Base-by-base conservation (phyloP, 192 early-diverging fungal genomes). In the Umbelopsis isabellina region DNA sequence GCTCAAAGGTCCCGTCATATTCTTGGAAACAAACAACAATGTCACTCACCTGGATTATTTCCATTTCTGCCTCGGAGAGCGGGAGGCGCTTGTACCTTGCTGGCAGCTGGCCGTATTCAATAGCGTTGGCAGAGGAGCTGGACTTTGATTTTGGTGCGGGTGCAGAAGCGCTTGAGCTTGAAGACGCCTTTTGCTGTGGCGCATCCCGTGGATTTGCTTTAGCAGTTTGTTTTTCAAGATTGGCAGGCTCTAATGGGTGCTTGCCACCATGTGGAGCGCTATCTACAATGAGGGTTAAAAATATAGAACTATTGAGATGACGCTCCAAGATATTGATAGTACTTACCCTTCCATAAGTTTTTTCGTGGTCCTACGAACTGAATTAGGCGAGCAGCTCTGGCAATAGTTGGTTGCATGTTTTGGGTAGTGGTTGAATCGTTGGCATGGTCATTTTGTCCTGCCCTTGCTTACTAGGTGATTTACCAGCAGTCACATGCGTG, bases 21-120 rank as follows among this genome's bases (percentile, higher is more conserved):
- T 41, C 10, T 41, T 10, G 6, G 6, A 41, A 41, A 6, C 1
- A 41, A 41, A 41, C 1, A 6, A 41, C 10, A 41, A 41, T 9
- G 37, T 0, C 15, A 35, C 37, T 72, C 76, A 85, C 82, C 77
- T 85, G 79, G 45, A 85, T 72, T 51, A 80, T 78, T 47, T 85
- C 84, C 66, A 85, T 85, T 75, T 85, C 80, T 16, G 74, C 74
- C 6, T 81, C 79, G 11, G 79, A 78, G 66, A 85, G 61, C 22
- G 52, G 49, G 21, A 74, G 68, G 27, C 80, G 79, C 21, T 68
- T 75, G 64, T 79, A 85, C 30, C 80, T 75, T 22, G 74, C 27
- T 20, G 82, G 82, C 22, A 85, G 65, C 11, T 83, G 67, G 15
- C 73, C 46, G 64, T 82, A 82, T 37, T 81, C 80, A 46, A 82